Evolutionary conservation across 441 rosid species (phyloP).

Genomic region (Brassica balearica): DNA sequence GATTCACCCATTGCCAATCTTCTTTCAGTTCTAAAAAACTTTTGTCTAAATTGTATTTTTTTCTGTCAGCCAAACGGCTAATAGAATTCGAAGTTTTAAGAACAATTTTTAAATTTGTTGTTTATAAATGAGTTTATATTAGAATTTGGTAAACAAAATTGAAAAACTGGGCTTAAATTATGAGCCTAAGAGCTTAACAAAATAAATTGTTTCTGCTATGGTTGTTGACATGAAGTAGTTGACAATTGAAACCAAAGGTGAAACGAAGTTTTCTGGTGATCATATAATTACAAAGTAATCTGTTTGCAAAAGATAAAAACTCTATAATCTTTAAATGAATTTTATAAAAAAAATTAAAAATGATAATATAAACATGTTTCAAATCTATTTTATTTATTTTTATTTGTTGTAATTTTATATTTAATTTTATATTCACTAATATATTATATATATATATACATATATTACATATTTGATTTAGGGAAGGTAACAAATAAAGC

Average conservation of each 20-base stretch:
- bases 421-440: neutral
- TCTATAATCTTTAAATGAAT: neutral
- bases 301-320: neutral
- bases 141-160: neutral
- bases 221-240: conserved; percentile 41
- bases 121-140: conserved; percentile 1
- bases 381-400: conserved; percentile 22
- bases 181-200: conserved; percentile 22
- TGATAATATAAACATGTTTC: conserved; percentile 10
- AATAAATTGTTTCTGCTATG: conserved; percentile 22
- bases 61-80: conserved; percentile 37
- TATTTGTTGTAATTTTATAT: neutral
- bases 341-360: too few species aligned
- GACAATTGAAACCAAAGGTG: conserved; percentile 6
- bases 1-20: conserved; percentile 41
- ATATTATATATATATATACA: neutral
- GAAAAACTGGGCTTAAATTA: conserved; percentile 7
- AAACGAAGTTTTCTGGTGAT: conserved; percentile 16
- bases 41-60: neutral
- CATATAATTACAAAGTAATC: neutral
- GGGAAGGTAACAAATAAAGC: neutral
- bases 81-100: conserved; percentile 26
- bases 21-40: neutral
- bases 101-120: neutral
- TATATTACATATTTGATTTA: neutral